These are phyloP conservation scores for Myxozyma sirexii DNA, from an alignment of 805 yeast genomes.

Conservation along the genomic window DNA sequence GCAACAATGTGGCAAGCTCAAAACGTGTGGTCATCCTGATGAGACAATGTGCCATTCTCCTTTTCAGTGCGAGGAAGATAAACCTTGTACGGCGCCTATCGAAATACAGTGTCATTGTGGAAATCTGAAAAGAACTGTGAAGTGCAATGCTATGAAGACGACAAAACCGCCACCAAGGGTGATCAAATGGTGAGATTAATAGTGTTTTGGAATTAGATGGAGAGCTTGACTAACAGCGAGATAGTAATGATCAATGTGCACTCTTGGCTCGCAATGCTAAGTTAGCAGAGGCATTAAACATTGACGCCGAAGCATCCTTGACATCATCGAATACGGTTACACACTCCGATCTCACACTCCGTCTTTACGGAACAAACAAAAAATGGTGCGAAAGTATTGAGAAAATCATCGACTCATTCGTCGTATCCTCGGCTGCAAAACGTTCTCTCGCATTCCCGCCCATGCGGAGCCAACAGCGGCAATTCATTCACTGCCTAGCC, in stretches of 20 bases:
- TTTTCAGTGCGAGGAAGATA: slow-evolving; percentile 49
- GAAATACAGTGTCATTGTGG: slow-evolving; percentile 67
- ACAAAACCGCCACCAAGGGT: slow-evolving; percentile 45
- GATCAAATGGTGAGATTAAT: slow-evolving; percentile 54
- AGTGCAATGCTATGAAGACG: slow-evolving; percentile 56
- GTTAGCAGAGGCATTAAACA: slow-evolving; percentile 63
- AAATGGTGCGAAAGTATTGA: slow-evolving; percentile 74
- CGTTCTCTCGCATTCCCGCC: slow-evolving; percentile 66
- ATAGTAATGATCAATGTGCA: slow-evolving; percentile 64
- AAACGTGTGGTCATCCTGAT: slow-evolving; percentile 71
- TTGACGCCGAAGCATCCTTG: slow-evolving; percentile 41
- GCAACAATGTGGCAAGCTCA: slow-evolving; percentile 57
- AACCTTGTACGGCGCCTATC: slow-evolving; percentile 53
- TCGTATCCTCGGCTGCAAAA: slow-evolving; percentile 42
- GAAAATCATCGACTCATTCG: slow-evolving; percentile 52
- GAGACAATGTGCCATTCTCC: slow-evolving; percentile 65
- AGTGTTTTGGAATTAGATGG: no score
- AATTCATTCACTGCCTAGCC: slow-evolving; percentile 70
- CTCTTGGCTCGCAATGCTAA: slow-evolving; percentile 59
- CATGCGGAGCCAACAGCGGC: slow-evolving; percentile 69
- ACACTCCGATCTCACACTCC: slow-evolving; percentile 53
- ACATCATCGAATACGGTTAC: slow-evolving; percentile 35
- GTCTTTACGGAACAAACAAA: slow-evolving; percentile 56
- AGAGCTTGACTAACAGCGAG: neutral
- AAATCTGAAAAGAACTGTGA: slow-evolving; percentile 48